A percentile compares a stretch with the other conserved stretches of the same genome.
These are phyloP conservation scores for Limonium bicolor DNA, from an alignment of 148 eudicot species.

Conservation along the genomic window DNA sequence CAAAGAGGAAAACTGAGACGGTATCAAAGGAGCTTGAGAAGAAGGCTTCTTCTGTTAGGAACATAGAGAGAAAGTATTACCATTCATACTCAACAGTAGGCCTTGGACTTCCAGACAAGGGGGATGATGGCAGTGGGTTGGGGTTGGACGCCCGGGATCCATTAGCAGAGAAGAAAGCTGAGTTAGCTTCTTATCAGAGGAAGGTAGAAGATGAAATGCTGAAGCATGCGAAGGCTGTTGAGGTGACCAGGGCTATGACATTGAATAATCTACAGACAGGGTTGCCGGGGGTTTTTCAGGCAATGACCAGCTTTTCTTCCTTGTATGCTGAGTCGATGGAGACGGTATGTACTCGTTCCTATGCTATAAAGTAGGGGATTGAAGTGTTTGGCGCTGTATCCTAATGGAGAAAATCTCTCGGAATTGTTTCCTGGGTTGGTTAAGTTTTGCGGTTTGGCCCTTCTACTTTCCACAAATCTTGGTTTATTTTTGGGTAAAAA, in stretches of 20 bases:
- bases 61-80: slow-evolving; percentile 76
- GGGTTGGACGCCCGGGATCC: slow-evolving; percentile 80
- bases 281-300: slow-evolving; percentile 88
- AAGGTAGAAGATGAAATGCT: slow-evolving; percentile 80
- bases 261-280: slow-evolving; percentile 89
- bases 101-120: slow-evolving; percentile 56
- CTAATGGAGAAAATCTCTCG: too few relatives aligned
- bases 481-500: slow-evolving; percentile 19
- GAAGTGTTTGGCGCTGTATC: neutral
- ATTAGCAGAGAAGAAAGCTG: slow-evolving; percentile 60
- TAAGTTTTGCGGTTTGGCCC: slow-evolving; percentile 7
- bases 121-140: slow-evolving; percentile 15
- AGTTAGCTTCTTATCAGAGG: slow-evolving; percentile 69
- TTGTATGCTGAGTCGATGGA: slow-evolving; percentile 57
- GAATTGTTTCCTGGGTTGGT: slow-evolving; percentile 15
- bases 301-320: slow-evolving; percentile 85
- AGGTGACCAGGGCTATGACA: slow-evolving; percentile 94
- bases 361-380: slow-evolving; percentile 41
- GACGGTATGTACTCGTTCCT: slow-evolving; percentile 66
- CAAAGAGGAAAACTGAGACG: slow-evolving; percentile 56
- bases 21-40: slow-evolving; percentile 86
- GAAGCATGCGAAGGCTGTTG: slow-evolving; percentile 81
- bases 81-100: slow-evolving; percentile 85
- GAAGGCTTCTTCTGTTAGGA: slow-evolving; percentile 68
- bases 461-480: neutral